A percentile compares a stretch with the other conserved stretches of the same genome.
These are phyloP conservation scores for Blastobotrys niveus DNA, from an alignment of 1,139 yeast genomes.

Conservation along the genomic window DNA sequence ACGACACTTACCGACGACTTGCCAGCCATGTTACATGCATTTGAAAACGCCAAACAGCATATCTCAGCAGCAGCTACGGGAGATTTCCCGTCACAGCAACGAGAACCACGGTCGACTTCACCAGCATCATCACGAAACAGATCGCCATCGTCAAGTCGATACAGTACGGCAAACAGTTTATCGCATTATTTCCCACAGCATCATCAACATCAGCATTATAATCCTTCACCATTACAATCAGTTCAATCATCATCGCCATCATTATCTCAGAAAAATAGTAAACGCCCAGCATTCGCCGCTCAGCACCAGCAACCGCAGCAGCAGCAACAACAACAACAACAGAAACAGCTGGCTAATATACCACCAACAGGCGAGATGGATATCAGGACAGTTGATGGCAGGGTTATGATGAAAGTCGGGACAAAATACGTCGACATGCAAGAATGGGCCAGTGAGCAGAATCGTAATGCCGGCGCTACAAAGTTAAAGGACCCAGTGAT, in stretches of 20 bases:
- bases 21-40: constrained; percentile 29
- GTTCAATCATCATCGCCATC: background rate
- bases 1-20: constrained; percentile 25
- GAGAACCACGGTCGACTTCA: no score
- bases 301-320: no score
- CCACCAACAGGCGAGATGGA: constrained; percentile 14
- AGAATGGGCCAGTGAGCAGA: constrained; percentile 29
- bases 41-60: constrained; percentile 23
- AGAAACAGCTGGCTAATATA: background rate
- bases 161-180: no score
- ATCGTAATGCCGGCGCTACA: constrained; percentile 5
- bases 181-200: no score
- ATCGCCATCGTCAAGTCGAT: background rate
- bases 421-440: constrained; percentile 31
- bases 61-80: no score
- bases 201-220: background rate
- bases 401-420: constrained; percentile 31
- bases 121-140: no score
- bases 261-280: background rate
- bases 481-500: background rate
- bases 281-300: background rate
- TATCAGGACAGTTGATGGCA: constrained; percentile 28
- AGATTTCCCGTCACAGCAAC: no score
- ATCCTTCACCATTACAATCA: background rate
- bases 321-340: background rate